Percentiles rank a stretch among this genome's conserved stretches.
phyloP scores from a whole-genome alignment of 2,329 filamentous ascomycete species.

The Arthrobotrys conoides region DNA sequence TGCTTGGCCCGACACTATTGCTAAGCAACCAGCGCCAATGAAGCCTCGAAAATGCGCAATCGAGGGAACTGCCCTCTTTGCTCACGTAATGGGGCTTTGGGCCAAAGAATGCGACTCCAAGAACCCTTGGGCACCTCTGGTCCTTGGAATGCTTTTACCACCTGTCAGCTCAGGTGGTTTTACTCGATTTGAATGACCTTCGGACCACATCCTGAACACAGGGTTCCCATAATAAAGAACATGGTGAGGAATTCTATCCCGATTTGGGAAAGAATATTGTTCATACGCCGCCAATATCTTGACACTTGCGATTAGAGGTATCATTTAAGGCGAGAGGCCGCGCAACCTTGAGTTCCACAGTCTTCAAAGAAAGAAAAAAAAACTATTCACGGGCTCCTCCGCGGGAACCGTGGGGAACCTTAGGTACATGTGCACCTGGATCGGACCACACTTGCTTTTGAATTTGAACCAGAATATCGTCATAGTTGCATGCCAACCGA shows the following conservation, averaged over 20 bases:
- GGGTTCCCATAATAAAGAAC: slow-evolving; percentile 9
- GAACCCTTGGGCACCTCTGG: slow-evolving; percentile 13
- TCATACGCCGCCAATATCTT: slow-evolving; percentile 18
- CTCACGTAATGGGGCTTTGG: slow-evolving; percentile 48
- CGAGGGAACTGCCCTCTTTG: slow-evolving; percentile 28
- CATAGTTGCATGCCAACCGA: slow-evolving; percentile 61
- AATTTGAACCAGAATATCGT: slow-evolving; percentile 58
- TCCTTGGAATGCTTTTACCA: slow-evolving; percentile 33
- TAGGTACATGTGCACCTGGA: slow-evolving; percentile 9
- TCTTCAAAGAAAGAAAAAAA: not conserved
- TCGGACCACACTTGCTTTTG: slow-evolving; percentile 40
- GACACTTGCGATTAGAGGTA: slow-evolving; percentile 11
- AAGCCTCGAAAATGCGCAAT: slow-evolving; percentile 39
- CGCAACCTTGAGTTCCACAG: slow-evolving; percentile 21
- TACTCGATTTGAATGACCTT: slow-evolving; percentile 24
- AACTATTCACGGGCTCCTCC: slow-evolving; percentile 42
- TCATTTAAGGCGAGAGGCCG: slow-evolving; percentile 22
- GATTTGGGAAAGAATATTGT: slow-evolving; percentile 36
- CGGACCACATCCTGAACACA: slow-evolving; percentile 13
- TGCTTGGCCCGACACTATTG: slow-evolving; percentile 47
- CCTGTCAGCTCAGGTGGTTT: slow-evolving; percentile 19
- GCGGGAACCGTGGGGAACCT: slow-evolving; percentile 32
- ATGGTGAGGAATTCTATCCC: slow-evolving; percentile 44
- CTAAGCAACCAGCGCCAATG: slow-evolving; percentile 42
- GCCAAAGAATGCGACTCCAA: slow-evolving; percentile 37